Conservation (phyloP, 2,329 filamentous ascomycete species). For the Xylaria sp. region DNA sequence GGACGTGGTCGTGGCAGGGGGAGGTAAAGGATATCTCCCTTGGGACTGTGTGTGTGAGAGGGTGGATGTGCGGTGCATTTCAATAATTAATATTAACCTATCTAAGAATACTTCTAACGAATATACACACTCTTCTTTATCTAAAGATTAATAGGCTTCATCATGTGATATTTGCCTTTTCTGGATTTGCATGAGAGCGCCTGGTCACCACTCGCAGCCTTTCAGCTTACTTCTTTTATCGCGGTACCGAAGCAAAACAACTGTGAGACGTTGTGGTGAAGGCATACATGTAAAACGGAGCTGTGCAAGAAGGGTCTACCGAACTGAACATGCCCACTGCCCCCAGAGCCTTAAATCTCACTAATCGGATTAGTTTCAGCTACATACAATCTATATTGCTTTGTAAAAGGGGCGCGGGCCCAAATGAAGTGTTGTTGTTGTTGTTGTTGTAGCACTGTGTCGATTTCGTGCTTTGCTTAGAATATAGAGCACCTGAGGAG, state of each 20-base stretch:
- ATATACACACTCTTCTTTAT: too few species aligned
- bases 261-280: not conserved
- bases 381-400: not conserved
- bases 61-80: too few species aligned
- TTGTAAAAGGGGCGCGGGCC: not conserved
- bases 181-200: too few species aligned
- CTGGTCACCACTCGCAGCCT: not conserved
- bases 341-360: not conserved
- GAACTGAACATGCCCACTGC: not conserved
- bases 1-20: constrained; percentile 40
- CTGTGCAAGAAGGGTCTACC: not conserved
- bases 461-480: not conserved
- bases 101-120: too few species aligned
- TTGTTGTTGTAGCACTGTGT: not conserved
- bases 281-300: not conserved
- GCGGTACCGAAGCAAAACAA: not conserved
- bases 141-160: too few species aligned
- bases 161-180: too few species aligned
- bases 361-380: not conserved
- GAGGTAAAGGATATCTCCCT: constrained; percentile 13
- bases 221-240: not conserved
- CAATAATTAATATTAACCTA: too few species aligned
- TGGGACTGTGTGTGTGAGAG: too few species aligned
- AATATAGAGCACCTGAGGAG: not conserved
- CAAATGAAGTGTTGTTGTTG: not conserved